phyloP scores from a whole-genome alignment of 768 basidiomycete species.

The Mycena olivaceomarginata region DNA sequence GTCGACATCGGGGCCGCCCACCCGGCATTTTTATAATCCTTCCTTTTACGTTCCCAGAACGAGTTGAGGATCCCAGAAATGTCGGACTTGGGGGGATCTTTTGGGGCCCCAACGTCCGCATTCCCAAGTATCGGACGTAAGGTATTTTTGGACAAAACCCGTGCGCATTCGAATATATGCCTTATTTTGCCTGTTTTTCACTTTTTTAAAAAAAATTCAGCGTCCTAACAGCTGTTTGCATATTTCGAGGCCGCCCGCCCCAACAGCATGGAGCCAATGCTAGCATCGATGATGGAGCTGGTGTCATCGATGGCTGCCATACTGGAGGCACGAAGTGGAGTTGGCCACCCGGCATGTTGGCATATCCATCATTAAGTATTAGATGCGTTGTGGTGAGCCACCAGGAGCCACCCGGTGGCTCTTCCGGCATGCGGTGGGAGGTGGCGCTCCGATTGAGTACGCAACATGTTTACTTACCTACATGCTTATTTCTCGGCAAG shows the following conservation, averaged over 20 bases:
- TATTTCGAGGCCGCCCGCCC: conserved; percentile 4
- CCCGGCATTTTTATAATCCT: background rate
- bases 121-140: conserved; percentile 1
- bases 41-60: background rate
- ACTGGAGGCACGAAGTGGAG: background rate
- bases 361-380: background rate
- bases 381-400: too few species aligned
- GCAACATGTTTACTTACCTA: too few species aligned
- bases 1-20: conserved; percentile 8
- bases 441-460: too few species aligned
- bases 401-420: too few species aligned
- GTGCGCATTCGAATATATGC: conserved; percentile 5
- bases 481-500: too few species aligned
- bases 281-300: conserved; percentile 3
- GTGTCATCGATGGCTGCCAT: conserved; percentile 1
- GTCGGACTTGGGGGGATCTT: background rate
- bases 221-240: background rate
- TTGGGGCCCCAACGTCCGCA: conserved; percentile 6
- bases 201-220: background rate
- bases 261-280: conserved; percentile 9
- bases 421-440: too few species aligned
- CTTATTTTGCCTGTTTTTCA: conserved; percentile 7
- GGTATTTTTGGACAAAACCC: conserved; percentile 4
- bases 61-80: background rate
- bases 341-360: conserved; percentile 5